Percentiles rank a stretch among this genome's conserved stretches.
Conservation (phyloP, 345 rosid species). For the Boechera stricta region DNA sequence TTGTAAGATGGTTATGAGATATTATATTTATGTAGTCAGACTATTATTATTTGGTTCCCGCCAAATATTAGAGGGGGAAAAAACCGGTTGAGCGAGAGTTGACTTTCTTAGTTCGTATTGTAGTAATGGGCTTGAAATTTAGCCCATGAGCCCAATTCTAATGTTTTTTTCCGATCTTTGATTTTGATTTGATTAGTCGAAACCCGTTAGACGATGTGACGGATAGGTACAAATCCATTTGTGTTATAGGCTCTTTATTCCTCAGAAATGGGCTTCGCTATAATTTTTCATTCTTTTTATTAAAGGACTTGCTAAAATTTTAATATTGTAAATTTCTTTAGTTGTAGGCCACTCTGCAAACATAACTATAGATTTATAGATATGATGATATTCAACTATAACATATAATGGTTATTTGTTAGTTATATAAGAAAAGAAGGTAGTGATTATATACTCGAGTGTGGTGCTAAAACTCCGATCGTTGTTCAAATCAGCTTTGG, state of each 20-base stretch:
- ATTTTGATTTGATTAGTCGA: not conserved
- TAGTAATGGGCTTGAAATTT: constrained; percentile 10
- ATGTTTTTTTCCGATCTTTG: not conserved
- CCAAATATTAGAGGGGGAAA: constrained; percentile 42
- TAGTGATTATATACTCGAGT: too few relatives aligned
- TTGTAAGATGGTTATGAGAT: not conserved
- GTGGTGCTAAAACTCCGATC: too few relatives aligned
- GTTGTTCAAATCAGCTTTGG: not conserved
- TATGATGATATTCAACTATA: too few relatives aligned
- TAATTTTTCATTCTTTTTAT: too few relatives aligned
- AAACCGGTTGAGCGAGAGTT: constrained; percentile 28
- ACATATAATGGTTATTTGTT: too few relatives aligned
- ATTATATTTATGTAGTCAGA: not conserved
- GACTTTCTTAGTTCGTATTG: not conserved
- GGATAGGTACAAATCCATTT: not conserved
- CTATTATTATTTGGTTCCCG: constrained; percentile 32
- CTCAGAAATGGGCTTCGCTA: too few relatives aligned
- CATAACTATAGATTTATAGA: not conserved
- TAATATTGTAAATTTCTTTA: not conserved
- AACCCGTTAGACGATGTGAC: too few relatives aligned
- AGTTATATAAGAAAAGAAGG: too few relatives aligned
- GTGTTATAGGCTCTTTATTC: not conserved
- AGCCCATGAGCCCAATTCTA: constrained; percentile 6
- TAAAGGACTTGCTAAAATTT: not conserved
- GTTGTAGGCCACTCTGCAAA: not conserved